Conservation (phyloP, 1,139 yeast species). For the Geotrichum citri-aurantii region DNA sequence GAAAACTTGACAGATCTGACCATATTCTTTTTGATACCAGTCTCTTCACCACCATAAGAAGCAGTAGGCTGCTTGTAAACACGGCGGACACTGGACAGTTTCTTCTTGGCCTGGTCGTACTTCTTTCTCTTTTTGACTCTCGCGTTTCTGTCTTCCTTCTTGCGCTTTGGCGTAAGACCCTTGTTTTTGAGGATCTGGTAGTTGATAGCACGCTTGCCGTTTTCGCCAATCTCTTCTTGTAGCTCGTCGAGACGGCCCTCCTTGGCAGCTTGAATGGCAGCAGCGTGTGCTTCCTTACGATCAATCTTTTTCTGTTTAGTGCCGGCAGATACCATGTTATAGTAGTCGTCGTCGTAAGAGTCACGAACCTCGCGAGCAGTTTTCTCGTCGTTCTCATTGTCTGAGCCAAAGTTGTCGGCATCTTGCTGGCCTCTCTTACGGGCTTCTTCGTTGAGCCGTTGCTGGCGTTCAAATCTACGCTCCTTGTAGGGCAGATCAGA, state of each 20-base stretch:
- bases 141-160: constrained; percentile 89
- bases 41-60: constrained; percentile 88
- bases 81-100: constrained; percentile 81
- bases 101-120: constrained; percentile 93
- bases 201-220: constrained; percentile 91
- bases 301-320: constrained; percentile 46
- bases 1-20: constrained; percentile 75
- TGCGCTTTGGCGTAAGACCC: constrained; percentile 89
- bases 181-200: constrained; percentile 91
- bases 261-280: constrained; percentile 73
- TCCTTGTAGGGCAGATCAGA: constrained; percentile 90
- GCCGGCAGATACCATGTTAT: constrained; percentile 46
- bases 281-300: constrained; percentile 60
- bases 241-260: constrained; percentile 76
- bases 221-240: constrained; percentile 57
- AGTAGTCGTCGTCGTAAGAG: constrained; percentile 41
- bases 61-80: constrained; percentile 77
- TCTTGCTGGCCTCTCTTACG: constrained; percentile 67
- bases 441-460: constrained; percentile 81
- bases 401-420: constrained; percentile 44
- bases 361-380: constrained; percentile 37
- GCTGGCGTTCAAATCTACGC: constrained; percentile 82
- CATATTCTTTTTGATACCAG: constrained; percentile 94
- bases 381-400: constrained; percentile 38
- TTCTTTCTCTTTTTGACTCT: constrained; percentile 98